These are phyloP conservation scores for Lepiota subincarnata DNA, from an alignment of 768 basidiomycete species.

Conservation along the genomic window DNA sequence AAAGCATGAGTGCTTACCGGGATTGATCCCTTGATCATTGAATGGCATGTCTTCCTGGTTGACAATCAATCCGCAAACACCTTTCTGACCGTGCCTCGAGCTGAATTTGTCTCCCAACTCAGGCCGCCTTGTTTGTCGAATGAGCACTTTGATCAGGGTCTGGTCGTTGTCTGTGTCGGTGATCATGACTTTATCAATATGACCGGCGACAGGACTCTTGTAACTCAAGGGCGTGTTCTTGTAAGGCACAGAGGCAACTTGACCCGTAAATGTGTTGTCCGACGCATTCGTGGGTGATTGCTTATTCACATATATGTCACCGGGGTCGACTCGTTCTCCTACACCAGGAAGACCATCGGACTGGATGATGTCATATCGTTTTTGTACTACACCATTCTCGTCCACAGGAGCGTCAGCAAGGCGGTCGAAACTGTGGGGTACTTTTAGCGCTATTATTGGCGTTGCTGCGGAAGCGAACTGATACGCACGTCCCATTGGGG, in stretches of 20 bases:
- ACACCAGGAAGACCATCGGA: constrained; percentile 92
- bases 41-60: constrained; percentile 99
- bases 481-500: constrained; percentile 90
- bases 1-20: constrained; percentile 48
- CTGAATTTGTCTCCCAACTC: constrained; percentile 99
- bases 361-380: constrained; percentile 90
- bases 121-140: constrained; percentile 93
- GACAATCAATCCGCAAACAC: constrained; percentile 97
- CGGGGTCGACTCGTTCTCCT: constrained; percentile 89
- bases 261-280: constrained; percentile 83
- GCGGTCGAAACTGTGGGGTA: constrained; percentile 71
- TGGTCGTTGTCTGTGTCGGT: constrained; percentile 97
- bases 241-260: constrained; percentile 80
- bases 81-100: constrained; percentile 96
- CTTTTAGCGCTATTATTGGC: constrained; percentile 10
- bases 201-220: constrained; percentile 89
- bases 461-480: background rate
- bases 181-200: constrained; percentile 97
- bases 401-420: constrained; percentile 88
- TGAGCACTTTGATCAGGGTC: constrained; percentile 93
- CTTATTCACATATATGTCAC: constrained; percentile 95
- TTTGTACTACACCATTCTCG: constrained; percentile 72
- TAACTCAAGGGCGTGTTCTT: constrained; percentile 91
- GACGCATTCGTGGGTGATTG: constrained; percentile 94
- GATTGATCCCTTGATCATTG: constrained; percentile 94